Base-by-base conservation (phyloP, 345 rosid species). In the Cochlearia excelsa region DNA sequence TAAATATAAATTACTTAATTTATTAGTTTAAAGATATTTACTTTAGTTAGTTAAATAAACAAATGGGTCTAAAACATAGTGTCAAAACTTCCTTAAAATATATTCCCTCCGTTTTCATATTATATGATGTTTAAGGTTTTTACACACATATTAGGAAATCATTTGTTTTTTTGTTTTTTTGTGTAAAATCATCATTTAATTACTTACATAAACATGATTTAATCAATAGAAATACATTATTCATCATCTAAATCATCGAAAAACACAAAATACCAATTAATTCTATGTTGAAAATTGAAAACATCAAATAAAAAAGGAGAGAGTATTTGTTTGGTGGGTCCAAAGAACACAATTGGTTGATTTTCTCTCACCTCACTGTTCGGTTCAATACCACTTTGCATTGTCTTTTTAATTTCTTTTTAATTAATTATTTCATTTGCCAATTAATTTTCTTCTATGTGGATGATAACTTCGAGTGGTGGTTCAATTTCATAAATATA, bases 281-380 rank as follows among this genome's bases (percentile, higher is more conserved):
- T n/a, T n/a, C n/a, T n/a, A n/a, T n/a, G n/a, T n/a, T n/a, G n/a
- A n/a, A n/a, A n/a, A n/a, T n/a, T n/a, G n/a, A n/a, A n/a, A n/a
- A n/a, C n/a, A n/a, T n/a, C n/a, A n/a, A n/a, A n/a, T n/a, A n/a
- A n/a, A n/a, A n/a, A n/a, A n/a, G n/a, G n/a, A n/a, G n/a, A n/a
- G n/a, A n/a, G n/a, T 54, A 41, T 29, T 59, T 72, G 63, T 72
- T 46, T 57, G 68, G 67, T 75, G 76, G 63, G 34, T 74, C 57
- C 55, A 59, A 52, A 35, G 44, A 56, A 51, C 30, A 3, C 27
- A 30, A 70, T 63, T 63, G 69, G 69, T 35, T 57, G 57, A 68
- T 59, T 10, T 33, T 54, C n/a, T 41, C 45, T 54, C 46, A 6
- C 61, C 51, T 47, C n/a, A n/a, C 57, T 46, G 67, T 60, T 64